A percentile compares a stretch with the other conserved stretches of the same genome.
phyloP scores from a whole-genome alignment of 176 grass and related monocot species.

The Aegilops speltoides region DNA sequence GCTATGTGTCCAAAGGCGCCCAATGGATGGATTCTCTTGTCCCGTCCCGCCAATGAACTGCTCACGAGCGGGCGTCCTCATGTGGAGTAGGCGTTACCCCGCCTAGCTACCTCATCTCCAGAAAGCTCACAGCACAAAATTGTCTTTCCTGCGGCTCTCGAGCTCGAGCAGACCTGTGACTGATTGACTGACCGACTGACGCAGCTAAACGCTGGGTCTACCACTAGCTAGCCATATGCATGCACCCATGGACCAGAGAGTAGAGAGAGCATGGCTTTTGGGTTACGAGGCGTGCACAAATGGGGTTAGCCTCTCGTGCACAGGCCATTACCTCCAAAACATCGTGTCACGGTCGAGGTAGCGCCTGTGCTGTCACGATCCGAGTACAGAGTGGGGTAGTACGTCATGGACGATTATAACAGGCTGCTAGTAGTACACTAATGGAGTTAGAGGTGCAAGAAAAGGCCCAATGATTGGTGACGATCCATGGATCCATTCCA shows the following conservation, averaged over 20 bases:
- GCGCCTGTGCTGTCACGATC: slow-evolving; percentile 15
- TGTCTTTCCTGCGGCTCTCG: not conserved
- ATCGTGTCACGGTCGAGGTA: not conserved
- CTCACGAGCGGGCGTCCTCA: slow-evolving; percentile 36
- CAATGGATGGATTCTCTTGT: slow-evolving; percentile 16
- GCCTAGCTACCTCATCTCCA: not conserved
- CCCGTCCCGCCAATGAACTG: slow-evolving; percentile 16
- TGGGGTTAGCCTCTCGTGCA: not conserved
- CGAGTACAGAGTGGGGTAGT: not conserved
- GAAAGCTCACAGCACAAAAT: slow-evolving; percentile 22
- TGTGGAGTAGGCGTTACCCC: not conserved
- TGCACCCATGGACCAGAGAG: not conserved
- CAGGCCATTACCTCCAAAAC: not conserved
- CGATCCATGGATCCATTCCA: not conserved
- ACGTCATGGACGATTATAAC: slow-evolving; percentile 29
- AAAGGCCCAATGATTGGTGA: not conserved
- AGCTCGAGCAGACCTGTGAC: slow-evolving; percentile 13
- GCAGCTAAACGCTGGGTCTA: not conserved
- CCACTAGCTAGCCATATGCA: not conserved
- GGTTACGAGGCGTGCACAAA: not conserved
- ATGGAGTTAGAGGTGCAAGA: not conserved
- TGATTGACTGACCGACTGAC: not conserved
- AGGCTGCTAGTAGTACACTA: not conserved
- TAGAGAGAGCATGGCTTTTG: not conserved
- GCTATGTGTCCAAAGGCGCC: slow-evolving; percentile 18